Evolutionary conservation across 2,329 filamentous ascomycete species (phyloP), one percentile per base, ranked within the genome.

Genomic region (Fusarium chlamydosporum): DNA sequence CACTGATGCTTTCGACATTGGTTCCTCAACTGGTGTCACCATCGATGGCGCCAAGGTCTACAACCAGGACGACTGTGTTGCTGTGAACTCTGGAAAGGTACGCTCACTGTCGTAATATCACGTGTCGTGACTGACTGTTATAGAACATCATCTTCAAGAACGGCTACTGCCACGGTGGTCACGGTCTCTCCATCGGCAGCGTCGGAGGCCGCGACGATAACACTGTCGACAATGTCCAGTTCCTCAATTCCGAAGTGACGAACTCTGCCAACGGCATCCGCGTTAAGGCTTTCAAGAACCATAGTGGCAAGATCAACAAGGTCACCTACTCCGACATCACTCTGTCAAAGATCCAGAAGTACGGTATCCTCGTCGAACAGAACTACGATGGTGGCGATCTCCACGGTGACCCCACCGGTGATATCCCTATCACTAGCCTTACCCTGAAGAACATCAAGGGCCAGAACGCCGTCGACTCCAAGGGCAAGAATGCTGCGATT

Each of bases 31-130:
- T 27, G 80, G 80, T 51, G 80, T 89, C 20, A 82, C 78, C 37
- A 88, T 89, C 47, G 80, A 78, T 15, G 82, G 81, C 20, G 84
- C 85, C 48, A 83, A 79, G 58, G 81, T 89, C 37, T 82, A 85
- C 71, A 89, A 89, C 78, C 87, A 89, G 76, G 87, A 89, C 57
- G 86, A 89, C 70, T 89, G 87, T 69, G 79, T 89, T 35, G 86
- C 86, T 5, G 68, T 86, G 56, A 89, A 87, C 77, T 86, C 84
- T 16, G 83, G 83, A 23, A 80, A 75, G 13, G 73, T 73, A 12
- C 40, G 54, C 23, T 33, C 1, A 0, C 6, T 3, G 3, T 0
- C 0, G 0, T 2, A 0, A 3, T 1, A 1, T 0, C 0, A 20
- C 2, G 4, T 0, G 6, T 2, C 31, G 10, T 54, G 3, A 13